Base-by-base conservation (phyloP, 148 eudicot genomes). In the Chenopodium suecicum region DNA sequence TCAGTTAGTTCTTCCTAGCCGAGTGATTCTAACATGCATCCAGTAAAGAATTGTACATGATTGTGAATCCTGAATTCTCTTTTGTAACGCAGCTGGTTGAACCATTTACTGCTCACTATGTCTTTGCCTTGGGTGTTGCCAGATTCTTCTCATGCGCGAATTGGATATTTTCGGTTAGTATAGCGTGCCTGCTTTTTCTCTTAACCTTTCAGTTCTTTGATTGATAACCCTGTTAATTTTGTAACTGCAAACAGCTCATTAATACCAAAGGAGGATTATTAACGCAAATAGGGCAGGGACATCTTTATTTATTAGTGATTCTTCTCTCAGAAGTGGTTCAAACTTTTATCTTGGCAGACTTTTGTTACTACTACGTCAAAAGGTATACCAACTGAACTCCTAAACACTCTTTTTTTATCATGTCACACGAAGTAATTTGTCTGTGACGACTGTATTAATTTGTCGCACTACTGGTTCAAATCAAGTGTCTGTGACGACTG, bases 311-410 rank as follows among this genome's bases (percentile, higher is more conserved):
- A 17, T 85, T 89, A 16, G 80, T 87, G 85, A 83, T 86, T 64
- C 70, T 92, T 41, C 77, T 94, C 4, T 77, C 89, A 6, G 95
- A 94, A 83, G 73, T 86, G 9, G 88, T 94, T 79, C 94, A 94
- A 78, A 92, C 98, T 1, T 91, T 90, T 77, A 94, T 94, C 29
- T 79, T 94, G 77, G 94, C 98, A 0, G 98, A 94, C 81, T 94
- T 92, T 62, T 91, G 92, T 80, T 91, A 91, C 85, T 93, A 92
- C 78, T 93, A 92, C 52, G 81, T 89, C 73, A 93, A 90, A 75
- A 90, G 97, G 97, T 93, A 67, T 58, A 19, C 63, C 54, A 50
- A 50, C 12, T 58, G 7, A 58, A 58, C 63, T 58, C 19, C 20
- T 58, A 5, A 58, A 7, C 37, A 31, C 74, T 34, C 10, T 12